These are phyloP conservation scores for Phytophthora pisi DNA, from an alignment of 352 stramenopile genomes.

Conservation along the genomic window DNA sequence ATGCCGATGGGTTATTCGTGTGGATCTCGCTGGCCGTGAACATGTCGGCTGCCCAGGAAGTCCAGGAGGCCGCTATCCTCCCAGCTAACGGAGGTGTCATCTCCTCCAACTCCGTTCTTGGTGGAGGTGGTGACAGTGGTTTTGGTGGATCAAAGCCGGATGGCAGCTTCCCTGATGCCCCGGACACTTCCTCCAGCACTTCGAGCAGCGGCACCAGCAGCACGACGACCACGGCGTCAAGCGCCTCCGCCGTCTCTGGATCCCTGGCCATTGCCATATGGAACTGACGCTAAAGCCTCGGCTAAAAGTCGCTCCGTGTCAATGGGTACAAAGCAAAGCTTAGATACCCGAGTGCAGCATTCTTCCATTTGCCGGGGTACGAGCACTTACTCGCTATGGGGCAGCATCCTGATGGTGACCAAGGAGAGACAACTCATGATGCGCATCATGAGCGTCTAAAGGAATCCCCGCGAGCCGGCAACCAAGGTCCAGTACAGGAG, in stretches of 20 bases:
- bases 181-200: neutral
- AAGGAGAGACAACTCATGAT: neutral
- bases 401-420: neutral
- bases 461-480: neutral
- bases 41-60: slow-evolving; percentile 14
- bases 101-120: neutral
- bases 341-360: neutral
- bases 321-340: neutral
- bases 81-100: neutral
- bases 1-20: slow-evolving; percentile 7
- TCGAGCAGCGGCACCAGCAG: neutral
- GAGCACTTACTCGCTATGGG: neutral
- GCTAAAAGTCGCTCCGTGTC: neutral
- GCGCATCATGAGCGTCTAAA: neutral
- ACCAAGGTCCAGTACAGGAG: neutral
- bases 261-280: neutral
- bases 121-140: neutral
- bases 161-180: neutral
- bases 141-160: neutral
- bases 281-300: too few relatives aligned
- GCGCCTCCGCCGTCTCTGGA: neutral
- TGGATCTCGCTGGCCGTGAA: slow-evolving; percentile 26
- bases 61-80: neutral
- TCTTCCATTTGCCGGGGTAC: neutral
- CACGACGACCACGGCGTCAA: neutral